phyloP scores from a whole-genome alignment of 345 rosid species.

The Eucalyptus polybractea region DNA sequence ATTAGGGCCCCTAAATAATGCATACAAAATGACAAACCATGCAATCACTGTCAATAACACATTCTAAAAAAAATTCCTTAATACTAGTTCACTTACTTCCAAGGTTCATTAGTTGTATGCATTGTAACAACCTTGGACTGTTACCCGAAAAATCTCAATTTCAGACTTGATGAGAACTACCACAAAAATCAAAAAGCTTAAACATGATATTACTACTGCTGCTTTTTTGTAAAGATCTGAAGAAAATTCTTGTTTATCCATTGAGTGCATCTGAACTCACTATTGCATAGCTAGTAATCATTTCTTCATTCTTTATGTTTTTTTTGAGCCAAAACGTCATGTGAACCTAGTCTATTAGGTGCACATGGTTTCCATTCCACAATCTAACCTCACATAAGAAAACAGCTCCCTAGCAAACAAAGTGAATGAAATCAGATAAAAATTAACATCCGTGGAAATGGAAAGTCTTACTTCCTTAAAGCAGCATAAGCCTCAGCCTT shows the following conservation, averaged over 20 bases:
- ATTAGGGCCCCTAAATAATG: background rate
- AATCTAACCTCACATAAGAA: background rate
- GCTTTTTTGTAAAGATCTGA: background rate
- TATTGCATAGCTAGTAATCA: background rate
- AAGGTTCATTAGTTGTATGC: background rate
- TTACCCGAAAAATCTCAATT: background rate
- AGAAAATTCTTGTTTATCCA: background rate
- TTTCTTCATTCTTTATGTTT: background rate
- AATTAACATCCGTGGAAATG: background rate
- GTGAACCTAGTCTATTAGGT: background rate
- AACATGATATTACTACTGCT: background rate
- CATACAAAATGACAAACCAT: background rate
- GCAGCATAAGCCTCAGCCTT: conserved; percentile 74
- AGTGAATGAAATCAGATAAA: background rate
- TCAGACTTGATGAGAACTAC: background rate
- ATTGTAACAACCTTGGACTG: background rate
- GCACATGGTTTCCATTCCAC: background rate
- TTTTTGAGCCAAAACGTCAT: background rate
- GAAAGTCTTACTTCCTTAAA: conserved; percentile 69
- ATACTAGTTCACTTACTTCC: background rate
- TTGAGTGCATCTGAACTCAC: background rate
- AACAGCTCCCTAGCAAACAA: background rate
- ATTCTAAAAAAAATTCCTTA: background rate
- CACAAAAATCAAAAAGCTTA: background rate
- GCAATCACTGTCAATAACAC: background rate